A percentile compares a stretch with the other conserved stretches of the same genome.
Conservation (phyloP, 352 stramenopile genomes). For the Lagenidium giganteum region DNA sequence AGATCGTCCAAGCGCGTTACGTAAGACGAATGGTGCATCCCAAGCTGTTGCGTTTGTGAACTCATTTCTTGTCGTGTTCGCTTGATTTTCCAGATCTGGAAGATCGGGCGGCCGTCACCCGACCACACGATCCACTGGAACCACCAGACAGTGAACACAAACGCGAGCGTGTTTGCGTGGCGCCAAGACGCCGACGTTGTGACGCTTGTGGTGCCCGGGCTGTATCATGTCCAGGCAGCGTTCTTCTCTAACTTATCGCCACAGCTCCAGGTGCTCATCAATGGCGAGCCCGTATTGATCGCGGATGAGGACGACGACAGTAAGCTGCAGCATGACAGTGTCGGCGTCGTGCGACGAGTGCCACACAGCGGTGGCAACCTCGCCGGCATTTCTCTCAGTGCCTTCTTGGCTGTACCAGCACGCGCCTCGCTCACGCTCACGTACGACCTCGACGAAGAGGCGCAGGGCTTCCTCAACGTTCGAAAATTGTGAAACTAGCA, state of each 20-base stretch:
- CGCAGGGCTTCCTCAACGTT: slow-evolving; percentile 66
- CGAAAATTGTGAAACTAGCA: slow-evolving; percentile 78
- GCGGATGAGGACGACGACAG: background rate
- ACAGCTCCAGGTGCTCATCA: slow-evolving; percentile 48
- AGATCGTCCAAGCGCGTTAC: too few relatives aligned
- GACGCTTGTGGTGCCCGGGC: slow-evolving; percentile 40
- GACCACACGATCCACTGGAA: slow-evolving; percentile 70
- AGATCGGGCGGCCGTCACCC: slow-evolving; percentile 34
- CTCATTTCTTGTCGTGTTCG: too few relatives aligned
- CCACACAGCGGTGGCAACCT: slow-evolving; percentile 59
- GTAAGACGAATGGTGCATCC: too few relatives aligned
- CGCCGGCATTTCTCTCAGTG: slow-evolving; percentile 36
- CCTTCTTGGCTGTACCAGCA: slow-evolving; percentile 52
- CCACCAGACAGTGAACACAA: slow-evolving; percentile 65
- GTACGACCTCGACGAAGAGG: slow-evolving; percentile 63
- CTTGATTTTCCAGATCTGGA: slow-evolving; percentile 63
- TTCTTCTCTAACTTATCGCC: slow-evolving; percentile 66
- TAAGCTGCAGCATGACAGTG: too few relatives aligned
- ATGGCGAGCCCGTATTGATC: slow-evolving; percentile 42
- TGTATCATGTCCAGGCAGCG: slow-evolving; percentile 64
- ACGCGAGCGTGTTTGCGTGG: slow-evolving; percentile 63
- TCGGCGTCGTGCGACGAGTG: slow-evolving; percentile 18
- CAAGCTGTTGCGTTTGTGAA: background rate
- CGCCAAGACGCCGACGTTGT: slow-evolving; percentile 38
- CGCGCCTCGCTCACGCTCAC: slow-evolving; percentile 40